Conservation (phyloP, 1,284 basidiomycete genomes). For the Trametes sp. region DNA sequence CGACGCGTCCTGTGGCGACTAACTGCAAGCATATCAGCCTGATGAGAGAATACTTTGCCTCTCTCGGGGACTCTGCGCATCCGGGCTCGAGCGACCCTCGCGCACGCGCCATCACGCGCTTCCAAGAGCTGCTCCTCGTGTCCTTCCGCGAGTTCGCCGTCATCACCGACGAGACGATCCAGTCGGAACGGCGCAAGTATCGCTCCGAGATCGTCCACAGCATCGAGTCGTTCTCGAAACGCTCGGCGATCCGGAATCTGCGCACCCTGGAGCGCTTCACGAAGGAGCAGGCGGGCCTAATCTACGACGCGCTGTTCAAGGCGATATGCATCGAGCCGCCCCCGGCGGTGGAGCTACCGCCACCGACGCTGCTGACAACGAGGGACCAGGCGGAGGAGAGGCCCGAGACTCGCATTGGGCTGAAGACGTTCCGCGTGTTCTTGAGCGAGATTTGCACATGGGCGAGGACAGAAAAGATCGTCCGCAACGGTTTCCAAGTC, state of each 20-base stretch:
- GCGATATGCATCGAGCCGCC: constrained; percentile 85
- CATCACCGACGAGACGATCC: constrained; percentile 96
- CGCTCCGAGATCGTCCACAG: constrained; percentile 92
- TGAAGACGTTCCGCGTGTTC: constrained; percentile 90
- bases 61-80: constrained; percentile 94
- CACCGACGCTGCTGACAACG: constrained; percentile 59
- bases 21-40: constrained; percentile 56
- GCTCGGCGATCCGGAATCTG: constrained; percentile 93
- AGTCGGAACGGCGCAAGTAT: constrained; percentile 86
- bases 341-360: constrained; percentile 53
- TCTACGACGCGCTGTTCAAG: constrained; percentile 92
- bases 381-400: constrained; percentile 74
- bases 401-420: constrained; percentile 88
- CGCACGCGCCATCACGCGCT: constrained; percentile 94
- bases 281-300: constrained; percentile 89
- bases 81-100: constrained; percentile 90
- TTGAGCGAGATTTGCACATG: constrained; percentile 94
- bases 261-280: constrained; percentile 82
- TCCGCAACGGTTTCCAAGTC: constrained; percentile 91
- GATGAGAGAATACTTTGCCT: constrained; percentile 95
- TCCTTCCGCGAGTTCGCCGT: constrained; percentile 98
- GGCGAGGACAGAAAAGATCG: constrained; percentile 95
- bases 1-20: not conserved
- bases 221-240: constrained; percentile 96
- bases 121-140: constrained; percentile 96